Evolutionary conservation across 2,329 filamentous ascomycete species (phyloP).

Genomic region (Xylaria sp.): DNA sequence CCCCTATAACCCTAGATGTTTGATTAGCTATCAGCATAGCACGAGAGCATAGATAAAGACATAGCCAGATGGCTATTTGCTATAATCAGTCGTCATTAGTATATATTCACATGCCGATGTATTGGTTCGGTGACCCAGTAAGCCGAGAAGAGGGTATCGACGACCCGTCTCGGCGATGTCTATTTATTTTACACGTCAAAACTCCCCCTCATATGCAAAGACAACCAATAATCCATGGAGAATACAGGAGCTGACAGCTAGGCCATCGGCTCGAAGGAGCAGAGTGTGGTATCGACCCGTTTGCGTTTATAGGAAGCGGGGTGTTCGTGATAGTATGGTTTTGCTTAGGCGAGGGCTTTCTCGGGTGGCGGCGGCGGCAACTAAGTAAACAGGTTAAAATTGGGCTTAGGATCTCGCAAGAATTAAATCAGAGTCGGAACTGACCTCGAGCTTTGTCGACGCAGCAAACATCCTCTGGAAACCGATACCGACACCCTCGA

Average conservation of each 20-base stretch:
- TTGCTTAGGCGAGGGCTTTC: slow-evolving; percentile 47
- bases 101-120: slow-evolving; percentile 39
- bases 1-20: neutral
- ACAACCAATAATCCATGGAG: slow-evolving; percentile 39
- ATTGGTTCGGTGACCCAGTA: slow-evolving; percentile 31
- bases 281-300: slow-evolving; percentile 43
- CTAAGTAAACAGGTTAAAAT: slow-evolving; percentile 39
- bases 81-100: slow-evolving; percentile 41
- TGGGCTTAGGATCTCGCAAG: neutral
- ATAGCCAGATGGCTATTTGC: slow-evolving; percentile 16
- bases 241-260: slow-evolving; percentile 44
- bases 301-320: slow-evolving; percentile 20
- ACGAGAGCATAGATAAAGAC: slow-evolving; percentile 5
- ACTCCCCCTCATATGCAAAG: slow-evolving; percentile 41
- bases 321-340: slow-evolving; percentile 30
- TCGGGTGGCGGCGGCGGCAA: slow-evolving; percentile 50
- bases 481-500: slow-evolving; percentile 96
- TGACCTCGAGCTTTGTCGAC: slow-evolving; percentile 82
- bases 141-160: slow-evolving; percentile 34
- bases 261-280: slow-evolving; percentile 39
- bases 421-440: slow-evolving; percentile 38
- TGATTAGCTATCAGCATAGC: slow-evolving; percentile 24
- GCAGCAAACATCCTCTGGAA: slow-evolving; percentile 95
- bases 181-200: slow-evolving; percentile 46
- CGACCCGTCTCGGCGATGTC: slow-evolving; percentile 35